Evolutionary conservation across 768 basidiomycete genomes (phyloP).

Genomic region (Russula olivacea): DNA sequence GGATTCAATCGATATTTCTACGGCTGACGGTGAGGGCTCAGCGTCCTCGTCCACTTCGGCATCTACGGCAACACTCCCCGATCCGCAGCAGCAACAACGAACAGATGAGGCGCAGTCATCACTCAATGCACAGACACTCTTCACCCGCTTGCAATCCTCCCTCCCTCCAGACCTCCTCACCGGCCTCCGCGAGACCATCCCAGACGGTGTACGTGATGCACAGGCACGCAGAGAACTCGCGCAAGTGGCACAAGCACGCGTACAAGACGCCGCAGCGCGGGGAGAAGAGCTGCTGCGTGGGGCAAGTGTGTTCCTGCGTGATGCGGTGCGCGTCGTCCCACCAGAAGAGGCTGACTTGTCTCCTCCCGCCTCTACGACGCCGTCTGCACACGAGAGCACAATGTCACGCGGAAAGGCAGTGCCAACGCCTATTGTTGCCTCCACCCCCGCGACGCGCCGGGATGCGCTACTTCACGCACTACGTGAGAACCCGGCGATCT

Average conservation of each 20-base stretch:
- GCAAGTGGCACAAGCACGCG: constrained; percentile 63
- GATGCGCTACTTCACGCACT: constrained; percentile 55
- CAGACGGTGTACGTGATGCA: constrained; percentile 46
- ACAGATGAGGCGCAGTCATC: background rate
- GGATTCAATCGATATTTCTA: constrained; percentile 14
- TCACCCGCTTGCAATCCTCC: constrained; percentile 66
- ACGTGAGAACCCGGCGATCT: constrained; percentile 65
- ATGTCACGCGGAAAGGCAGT: constrained; percentile 67
- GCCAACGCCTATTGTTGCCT: background rate
- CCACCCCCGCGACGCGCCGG: constrained; percentile 12
- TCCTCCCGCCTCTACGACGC: constrained; percentile 20
- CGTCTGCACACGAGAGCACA: constrained; percentile 43
- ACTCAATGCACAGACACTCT: constrained; percentile 41
- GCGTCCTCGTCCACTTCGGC: constrained; percentile 27
- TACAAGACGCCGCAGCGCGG: constrained; percentile 40
- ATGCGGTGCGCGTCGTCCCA: constrained; percentile 90
- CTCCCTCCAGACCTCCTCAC: constrained; percentile 70
- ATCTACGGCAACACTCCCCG: constrained; percentile 14
- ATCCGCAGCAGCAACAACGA: constrained; percentile 9
- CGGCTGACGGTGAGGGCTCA: constrained; percentile 24
- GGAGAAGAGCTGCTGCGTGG: constrained; percentile 54
- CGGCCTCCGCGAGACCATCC: constrained; percentile 61
- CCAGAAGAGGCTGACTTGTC: constrained; percentile 46
- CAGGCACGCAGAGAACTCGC: constrained; percentile 56
- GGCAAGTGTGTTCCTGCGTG: constrained; percentile 52